Conservation (phyloP, 371 early-diverging fungal species). For the Haplosporangium sp. region DNA sequence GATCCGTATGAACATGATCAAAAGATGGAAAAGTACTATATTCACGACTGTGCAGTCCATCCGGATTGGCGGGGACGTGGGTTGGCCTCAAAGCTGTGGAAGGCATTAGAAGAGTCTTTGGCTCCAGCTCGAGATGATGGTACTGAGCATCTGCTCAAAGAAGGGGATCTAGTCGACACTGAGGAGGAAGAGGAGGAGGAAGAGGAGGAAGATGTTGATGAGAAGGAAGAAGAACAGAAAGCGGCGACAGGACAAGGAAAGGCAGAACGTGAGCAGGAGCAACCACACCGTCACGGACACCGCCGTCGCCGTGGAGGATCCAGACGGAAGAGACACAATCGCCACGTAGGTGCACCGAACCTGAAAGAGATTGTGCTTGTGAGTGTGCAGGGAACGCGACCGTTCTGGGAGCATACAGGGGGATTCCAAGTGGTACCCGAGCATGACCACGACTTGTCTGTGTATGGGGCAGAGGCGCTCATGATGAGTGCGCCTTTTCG, state of each 20-base stretch:
- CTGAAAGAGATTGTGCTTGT: conserved; percentile 47
- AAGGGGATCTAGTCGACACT: conserved; percentile 22
- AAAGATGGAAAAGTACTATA: conserved; percentile 45
- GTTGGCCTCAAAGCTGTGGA: conserved; percentile 33
- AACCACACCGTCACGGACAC: conserved; percentile 10
- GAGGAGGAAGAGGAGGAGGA: conserved; percentile 31
- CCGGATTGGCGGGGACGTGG: conserved; percentile 44
- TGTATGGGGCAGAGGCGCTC: conserved; percentile 35
- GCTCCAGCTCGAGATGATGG: background rate
- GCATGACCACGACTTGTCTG: conserved; percentile 40
- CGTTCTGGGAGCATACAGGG: conserved; percentile 38
- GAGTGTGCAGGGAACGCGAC: conserved; percentile 40
- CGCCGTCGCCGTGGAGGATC: conserved; percentile 1
- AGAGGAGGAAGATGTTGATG: background rate
- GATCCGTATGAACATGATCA: conserved; percentile 37
- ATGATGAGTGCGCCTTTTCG: conserved; percentile 28
- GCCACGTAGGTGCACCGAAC: conserved; percentile 37
- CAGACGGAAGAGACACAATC: background rate
- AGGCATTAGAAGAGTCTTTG: conserved; percentile 44
- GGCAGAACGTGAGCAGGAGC: background rate
- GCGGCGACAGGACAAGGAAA: background rate
- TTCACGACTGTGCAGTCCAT: conserved; percentile 49
- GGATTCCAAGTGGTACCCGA: conserved; percentile 34
- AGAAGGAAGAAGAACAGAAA: background rate
- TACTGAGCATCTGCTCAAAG: background rate